A percentile compares a stretch with the other conserved stretches of the same genome.
phyloP scores from a whole-genome alignment of 306 rosid genomes.

The Vigna unguiculata region DNA sequence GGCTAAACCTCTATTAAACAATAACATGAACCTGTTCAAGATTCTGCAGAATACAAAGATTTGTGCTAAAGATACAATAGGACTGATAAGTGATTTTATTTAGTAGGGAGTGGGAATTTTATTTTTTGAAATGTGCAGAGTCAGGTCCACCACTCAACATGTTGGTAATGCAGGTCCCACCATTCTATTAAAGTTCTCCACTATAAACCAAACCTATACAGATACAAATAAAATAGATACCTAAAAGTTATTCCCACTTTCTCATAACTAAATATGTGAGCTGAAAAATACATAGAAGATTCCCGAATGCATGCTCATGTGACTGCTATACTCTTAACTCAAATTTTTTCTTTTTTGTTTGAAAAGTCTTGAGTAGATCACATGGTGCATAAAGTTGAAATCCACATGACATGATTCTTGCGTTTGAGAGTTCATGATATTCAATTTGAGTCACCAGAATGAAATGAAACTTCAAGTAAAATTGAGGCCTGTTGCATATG shows the following conservation, averaged over 20 bases:
- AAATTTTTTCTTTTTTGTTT: not conserved
- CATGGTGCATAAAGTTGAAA: slow-evolving; percentile 5
- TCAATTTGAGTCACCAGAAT: slow-evolving; percentile 20
- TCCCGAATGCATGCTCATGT: slow-evolving; percentile 31
- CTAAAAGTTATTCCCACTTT: slow-evolving; percentile 2
- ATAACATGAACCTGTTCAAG: not conserved
- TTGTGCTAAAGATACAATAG: slow-evolving; percentile 11
- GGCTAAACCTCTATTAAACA: slow-evolving; percentile 1
- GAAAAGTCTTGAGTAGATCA: not conserved
- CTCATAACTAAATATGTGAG: slow-evolving; percentile 4
- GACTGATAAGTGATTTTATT: not conserved
- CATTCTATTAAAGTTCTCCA: slow-evolving; percentile 39
- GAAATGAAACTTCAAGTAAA: slow-evolving; percentile 35
- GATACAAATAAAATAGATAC: slow-evolving; percentile 24
- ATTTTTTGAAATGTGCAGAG: not conserved
- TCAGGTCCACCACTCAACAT: slow-evolving; percentile 30
- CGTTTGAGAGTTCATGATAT: slow-evolving; percentile 16
- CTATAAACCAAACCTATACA: slow-evolving; percentile 31
- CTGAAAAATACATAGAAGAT: not conserved
- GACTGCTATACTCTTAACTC: not conserved
- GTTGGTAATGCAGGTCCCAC: slow-evolving; percentile 38
- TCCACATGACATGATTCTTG: slow-evolving; percentile 26
- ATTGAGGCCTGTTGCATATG: slow-evolving; percentile 37
- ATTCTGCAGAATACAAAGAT: slow-evolving; percentile 18
- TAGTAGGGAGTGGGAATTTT: not conserved